A percentile compares a stretch with the other conserved stretches of the same genome.
Evolutionary conservation across 345 rosid species (phyloP).

Genomic region (Psidium friedrichsthalianum): DNA sequence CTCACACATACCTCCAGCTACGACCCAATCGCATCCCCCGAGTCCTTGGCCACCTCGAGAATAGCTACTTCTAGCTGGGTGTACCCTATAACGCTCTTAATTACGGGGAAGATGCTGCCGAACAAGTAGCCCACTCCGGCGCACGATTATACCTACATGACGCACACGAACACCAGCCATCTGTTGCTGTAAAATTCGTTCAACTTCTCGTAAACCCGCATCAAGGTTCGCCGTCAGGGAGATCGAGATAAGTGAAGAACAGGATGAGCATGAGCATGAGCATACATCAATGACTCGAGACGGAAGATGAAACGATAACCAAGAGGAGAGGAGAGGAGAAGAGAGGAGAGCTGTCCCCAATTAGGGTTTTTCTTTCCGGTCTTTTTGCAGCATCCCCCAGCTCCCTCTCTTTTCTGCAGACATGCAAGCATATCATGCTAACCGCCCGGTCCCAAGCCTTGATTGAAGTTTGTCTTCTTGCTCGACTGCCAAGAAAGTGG

Average conservation of each 20-base stretch:
- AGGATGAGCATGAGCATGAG: neutral
- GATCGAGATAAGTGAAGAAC: neutral
- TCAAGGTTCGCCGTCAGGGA: neutral
- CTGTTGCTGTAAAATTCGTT: constrained; percentile 33
- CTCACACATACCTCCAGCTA: constrained; percentile 54
- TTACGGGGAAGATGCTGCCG: constrained; percentile 77
- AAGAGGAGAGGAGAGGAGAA: neutral
- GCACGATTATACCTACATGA: constrained; percentile 72
- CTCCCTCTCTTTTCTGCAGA: too few relatives aligned
- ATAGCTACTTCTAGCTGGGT: constrained; percentile 67
- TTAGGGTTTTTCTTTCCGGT: too few relatives aligned
- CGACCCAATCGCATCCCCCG: constrained; percentile 63
- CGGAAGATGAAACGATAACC: neutral
- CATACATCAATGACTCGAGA: neutral
- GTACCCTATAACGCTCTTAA: constrained; percentile 53
- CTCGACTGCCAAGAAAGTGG: too few relatives aligned
- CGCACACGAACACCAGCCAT: constrained; percentile 75
- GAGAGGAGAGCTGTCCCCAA: too few relatives aligned
- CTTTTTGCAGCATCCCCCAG: too few relatives aligned
- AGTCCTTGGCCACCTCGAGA: constrained; percentile 74
- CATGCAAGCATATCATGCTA: too few relatives aligned
- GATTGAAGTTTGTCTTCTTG: too few relatives aligned
- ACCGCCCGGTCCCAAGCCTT: too few relatives aligned
- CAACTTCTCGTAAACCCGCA: constrained; percentile 5
- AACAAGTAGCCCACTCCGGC: constrained; percentile 78